Evolutionary conservation across 768 basidiomycete species (phyloP).

Genomic region (Mrakia blollopis): DNA sequence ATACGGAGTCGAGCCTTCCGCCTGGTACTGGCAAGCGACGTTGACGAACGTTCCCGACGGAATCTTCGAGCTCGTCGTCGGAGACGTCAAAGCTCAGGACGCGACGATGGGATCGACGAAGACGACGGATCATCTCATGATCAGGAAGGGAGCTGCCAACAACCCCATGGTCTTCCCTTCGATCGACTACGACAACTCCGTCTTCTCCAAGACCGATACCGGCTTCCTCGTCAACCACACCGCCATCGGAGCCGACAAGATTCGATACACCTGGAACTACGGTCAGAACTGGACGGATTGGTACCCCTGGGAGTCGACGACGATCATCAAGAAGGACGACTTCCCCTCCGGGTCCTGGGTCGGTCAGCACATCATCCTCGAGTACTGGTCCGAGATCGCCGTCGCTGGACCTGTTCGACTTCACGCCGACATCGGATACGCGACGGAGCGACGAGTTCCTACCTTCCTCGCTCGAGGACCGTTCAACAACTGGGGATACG

Average conservation of each 20-base stretch:
- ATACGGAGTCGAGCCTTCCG: constrained; percentile 58
- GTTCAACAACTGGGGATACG: constrained; percentile 89
- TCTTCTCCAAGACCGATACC: constrained; percentile 50
- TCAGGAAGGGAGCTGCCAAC: constrained; percentile 68
- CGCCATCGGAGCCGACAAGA: constrained; percentile 78
- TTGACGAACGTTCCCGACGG: constrained; percentile 74
- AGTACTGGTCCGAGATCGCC: constrained; percentile 76
- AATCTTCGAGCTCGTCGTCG: constrained; percentile 66
- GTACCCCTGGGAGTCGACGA: constrained; percentile 69
- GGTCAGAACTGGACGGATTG: constrained; percentile 78
- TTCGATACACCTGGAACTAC: constrained; percentile 82
- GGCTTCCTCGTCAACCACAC: constrained; percentile 74
- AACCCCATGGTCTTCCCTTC: constrained; percentile 85
- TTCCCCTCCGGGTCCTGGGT: constrained; percentile 66
- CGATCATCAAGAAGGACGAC: constrained; percentile 57
- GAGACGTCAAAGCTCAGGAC: constrained; percentile 52
- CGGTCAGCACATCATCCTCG: constrained; percentile 79
- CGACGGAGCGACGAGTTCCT: constrained; percentile 66
- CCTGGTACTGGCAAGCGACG: constrained; percentile 70
- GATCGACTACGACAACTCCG: constrained; percentile 61
- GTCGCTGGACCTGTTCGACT: constrained; percentile 61
- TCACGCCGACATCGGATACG: constrained; percentile 69
- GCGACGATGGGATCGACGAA: constrained; percentile 56
- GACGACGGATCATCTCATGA: constrained; percentile 67
- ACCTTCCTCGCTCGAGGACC: constrained; percentile 81